Conservation (phyloP, 495 filamentous ascomycete genomes). For the Trichoderma erinaceum region DNA sequence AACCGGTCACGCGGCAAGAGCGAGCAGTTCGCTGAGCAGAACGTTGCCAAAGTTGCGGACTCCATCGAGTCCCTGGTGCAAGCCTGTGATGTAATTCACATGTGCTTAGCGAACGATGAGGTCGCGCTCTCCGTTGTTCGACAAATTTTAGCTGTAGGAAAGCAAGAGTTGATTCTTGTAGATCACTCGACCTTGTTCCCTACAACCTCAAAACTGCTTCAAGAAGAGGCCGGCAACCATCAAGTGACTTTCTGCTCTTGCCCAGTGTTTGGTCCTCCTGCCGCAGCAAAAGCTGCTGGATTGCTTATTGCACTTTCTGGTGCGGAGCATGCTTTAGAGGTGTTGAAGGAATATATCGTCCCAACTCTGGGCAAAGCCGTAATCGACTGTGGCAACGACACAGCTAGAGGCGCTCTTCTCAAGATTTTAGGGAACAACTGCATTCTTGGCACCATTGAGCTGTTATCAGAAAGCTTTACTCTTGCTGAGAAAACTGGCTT, state of each 20-base stretch:
- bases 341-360: not conserved
- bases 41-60: not conserved
- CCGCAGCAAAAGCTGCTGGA: not conserved
- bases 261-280: not conserved
- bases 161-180: not conserved
- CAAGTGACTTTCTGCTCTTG: not conserved
- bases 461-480: conserved; percentile 18
- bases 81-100: not conserved
- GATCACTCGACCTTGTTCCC: not conserved
- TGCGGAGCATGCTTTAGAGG: not conserved
- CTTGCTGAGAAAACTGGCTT: conserved; percentile 15
- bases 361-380: not conserved
- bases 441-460: conserved; percentile 18
- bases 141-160: not conserved
- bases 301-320: not conserved
- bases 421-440: conserved; percentile 16
- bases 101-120: not conserved
- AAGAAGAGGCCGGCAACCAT: not conserved
- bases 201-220: not conserved
- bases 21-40: not conserved
- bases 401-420: conserved; percentile 14
- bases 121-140: not conserved
- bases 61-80: not conserved
- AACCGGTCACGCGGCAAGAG: not conserved
- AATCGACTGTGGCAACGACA: conserved; percentile 15